Conservation (phyloP, 1,139 yeast genomes). For the Torulaspora pretoriensis region DNA sequence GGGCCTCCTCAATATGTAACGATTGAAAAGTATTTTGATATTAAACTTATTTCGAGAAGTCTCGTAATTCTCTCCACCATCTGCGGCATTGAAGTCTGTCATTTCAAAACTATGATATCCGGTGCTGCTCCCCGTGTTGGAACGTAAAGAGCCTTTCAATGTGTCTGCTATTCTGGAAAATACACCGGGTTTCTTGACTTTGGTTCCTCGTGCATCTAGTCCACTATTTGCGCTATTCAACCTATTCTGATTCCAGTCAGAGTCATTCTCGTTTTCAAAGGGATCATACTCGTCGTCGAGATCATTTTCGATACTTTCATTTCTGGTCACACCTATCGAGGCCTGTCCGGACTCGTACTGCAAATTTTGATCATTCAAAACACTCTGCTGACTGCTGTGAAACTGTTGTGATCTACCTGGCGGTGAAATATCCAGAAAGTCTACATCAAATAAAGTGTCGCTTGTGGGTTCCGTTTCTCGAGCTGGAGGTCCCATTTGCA, state of each 20-base stretch:
- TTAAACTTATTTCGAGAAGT: slow-evolving; percentile 45
- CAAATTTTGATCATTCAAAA: slow-evolving; percentile 4
- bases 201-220: slow-evolving; percentile 14
- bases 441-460: slow-evolving; percentile 21
- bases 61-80: slow-evolving; percentile 25
- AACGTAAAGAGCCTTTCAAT: slow-evolving; percentile 18
- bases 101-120: slow-evolving; percentile 37
- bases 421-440: slow-evolving; percentile 17
- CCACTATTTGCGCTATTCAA: slow-evolving; percentile 16
- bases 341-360: slow-evolving; percentile 28
- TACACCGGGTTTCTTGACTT: slow-evolving; percentile 18
- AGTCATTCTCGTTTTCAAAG: slow-evolving; percentile 32
- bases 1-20: slow-evolving; percentile 41
- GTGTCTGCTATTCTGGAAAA: slow-evolving; percentile 22
- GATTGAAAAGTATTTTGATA: slow-evolving; percentile 51
- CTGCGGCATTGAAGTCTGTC: slow-evolving; percentile 31
- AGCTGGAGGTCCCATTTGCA: slow-evolving; percentile 9
- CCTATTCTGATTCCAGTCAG: slow-evolving; percentile 20
- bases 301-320: slow-evolving; percentile 33
- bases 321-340: slow-evolving; percentile 33
- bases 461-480: slow-evolving; percentile 10
- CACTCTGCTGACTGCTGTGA: slow-evolving; percentile 4
- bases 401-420: slow-evolving; percentile 12
- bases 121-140: slow-evolving; percentile 13
- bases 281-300: slow-evolving; percentile 29